Conservation (phyloP, 2,329 filamentous ascomycete genomes). For the Trichoderma atroviride region DNA sequence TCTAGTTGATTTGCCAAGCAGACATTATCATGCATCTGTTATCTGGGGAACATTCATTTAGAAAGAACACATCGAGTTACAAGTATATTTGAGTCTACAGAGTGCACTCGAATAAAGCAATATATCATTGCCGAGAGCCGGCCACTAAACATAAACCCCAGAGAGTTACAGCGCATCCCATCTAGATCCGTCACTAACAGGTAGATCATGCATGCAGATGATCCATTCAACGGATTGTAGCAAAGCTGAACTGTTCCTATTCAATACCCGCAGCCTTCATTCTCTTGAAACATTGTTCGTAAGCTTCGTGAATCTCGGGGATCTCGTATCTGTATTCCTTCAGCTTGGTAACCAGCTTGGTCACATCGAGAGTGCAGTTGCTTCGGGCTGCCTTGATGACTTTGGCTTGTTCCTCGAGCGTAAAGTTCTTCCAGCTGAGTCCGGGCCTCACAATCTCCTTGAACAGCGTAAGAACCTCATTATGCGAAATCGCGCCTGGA, state of each 20-base stretch:
- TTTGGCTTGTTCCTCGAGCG: slow-evolving; percentile 65
- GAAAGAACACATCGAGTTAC: background rate
- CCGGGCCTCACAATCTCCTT: slow-evolving; percentile 63
- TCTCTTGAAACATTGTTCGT: slow-evolving; percentile 62
- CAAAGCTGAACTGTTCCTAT: background rate
- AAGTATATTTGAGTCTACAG: background rate
- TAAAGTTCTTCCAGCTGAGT: slow-evolving; percentile 68
- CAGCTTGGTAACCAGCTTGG: slow-evolving; percentile 63
- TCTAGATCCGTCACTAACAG: background rate
- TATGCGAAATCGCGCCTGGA: slow-evolving; percentile 71
- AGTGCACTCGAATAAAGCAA: background rate
- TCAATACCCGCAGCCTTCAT: slow-evolving; percentile 53
- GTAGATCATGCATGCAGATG: background rate
- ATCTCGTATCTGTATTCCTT: slow-evolving; percentile 60
- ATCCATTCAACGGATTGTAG: background rate
- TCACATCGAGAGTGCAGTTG: slow-evolving; percentile 67
- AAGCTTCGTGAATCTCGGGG: slow-evolving; percentile 64
- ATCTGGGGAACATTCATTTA: background rate
- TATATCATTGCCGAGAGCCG: background rate
- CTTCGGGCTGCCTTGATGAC: slow-evolving; percentile 68
- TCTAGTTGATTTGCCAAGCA: background rate
- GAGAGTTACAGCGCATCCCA: background rate
- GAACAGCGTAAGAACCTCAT: slow-evolving; percentile 66
- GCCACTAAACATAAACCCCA: background rate
- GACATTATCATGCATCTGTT: background rate